Percentiles rank a stretch among this genome's conserved stretches.
phyloP scores from a whole-genome alignment of 306 rosid species.

The Quercus dentata region DNA sequence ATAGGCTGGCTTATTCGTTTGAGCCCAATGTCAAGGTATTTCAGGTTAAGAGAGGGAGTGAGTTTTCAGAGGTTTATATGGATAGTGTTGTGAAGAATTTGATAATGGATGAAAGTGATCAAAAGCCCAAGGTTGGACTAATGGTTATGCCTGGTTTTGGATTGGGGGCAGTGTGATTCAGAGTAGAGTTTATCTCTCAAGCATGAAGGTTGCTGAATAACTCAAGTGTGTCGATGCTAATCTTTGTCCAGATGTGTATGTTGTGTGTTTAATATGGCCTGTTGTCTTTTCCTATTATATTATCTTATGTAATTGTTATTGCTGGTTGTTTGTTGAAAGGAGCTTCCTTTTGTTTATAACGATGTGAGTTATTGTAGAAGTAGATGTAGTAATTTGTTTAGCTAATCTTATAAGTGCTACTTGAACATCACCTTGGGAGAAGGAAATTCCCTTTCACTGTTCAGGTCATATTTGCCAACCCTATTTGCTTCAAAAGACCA shows the following conservation, averaged over 20 bases:
- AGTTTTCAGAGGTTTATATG: slow-evolving; percentile 91
- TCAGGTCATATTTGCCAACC: no score
- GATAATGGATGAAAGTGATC: slow-evolving; percentile 62
- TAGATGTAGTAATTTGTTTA: no score
- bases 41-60: slow-evolving; percentile 91
- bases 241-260: slow-evolving; percentile 19
- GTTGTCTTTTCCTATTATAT: slow-evolving; percentile 31
- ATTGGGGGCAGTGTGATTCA: slow-evolving; percentile 87
- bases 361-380: no score
- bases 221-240: slow-evolving; percentile 5
- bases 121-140: slow-evolving; percentile 82
- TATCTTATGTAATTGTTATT: slow-evolving; percentile 22
- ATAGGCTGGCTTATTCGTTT: slow-evolving; percentile 76
- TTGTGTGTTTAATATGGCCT: slow-evolving; percentile 24
- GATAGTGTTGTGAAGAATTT: slow-evolving; percentile 87
- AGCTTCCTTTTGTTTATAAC: background rate
- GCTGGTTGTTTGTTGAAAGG: slow-evolving; percentile 22
- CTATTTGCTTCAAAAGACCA: no score
- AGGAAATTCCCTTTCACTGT: no score
- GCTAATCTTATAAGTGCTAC: no score
- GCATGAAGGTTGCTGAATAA: slow-evolving; percentile 89
- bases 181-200: slow-evolving; percentile 92
- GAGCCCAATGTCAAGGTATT: slow-evolving; percentile 82
- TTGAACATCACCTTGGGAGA: no score
- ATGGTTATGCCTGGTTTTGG: slow-evolving; percentile 97